Conservation (phyloP, 2,329 filamentous ascomycete genomes). For the Fusarium metavorans region DNA sequence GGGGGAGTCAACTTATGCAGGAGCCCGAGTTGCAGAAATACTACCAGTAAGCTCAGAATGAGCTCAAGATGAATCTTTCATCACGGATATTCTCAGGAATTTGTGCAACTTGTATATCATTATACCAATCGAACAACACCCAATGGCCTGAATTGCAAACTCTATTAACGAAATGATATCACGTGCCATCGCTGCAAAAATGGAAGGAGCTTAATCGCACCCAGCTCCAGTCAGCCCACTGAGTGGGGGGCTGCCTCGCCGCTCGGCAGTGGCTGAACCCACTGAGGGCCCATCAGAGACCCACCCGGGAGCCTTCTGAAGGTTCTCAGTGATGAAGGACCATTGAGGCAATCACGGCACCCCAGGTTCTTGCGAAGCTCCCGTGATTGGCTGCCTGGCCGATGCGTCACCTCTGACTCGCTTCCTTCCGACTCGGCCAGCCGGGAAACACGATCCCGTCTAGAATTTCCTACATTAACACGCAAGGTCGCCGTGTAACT, state of each 20-base stretch:
- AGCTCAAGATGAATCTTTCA: background rate
- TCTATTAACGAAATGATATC: background rate
- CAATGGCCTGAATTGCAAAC: background rate
- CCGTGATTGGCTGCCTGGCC: conserved; percentile 41
- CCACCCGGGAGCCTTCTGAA: conserved; percentile 9
- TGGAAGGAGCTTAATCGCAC: conserved; percentile 1
- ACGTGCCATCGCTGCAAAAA: background rate
- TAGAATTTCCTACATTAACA: conserved; percentile 11
- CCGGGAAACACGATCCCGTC: conserved; percentile 2
- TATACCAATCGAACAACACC: background rate
- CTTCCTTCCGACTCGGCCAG: conserved; percentile 22
- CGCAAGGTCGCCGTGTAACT: background rate
- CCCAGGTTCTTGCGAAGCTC: conserved; percentile 27
- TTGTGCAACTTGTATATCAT: background rate
- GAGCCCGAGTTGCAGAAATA: background rate
- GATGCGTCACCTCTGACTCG: conserved; percentile 47
- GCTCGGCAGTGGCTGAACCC: conserved; percentile 3
- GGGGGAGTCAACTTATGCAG: background rate
- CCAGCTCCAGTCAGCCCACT: conserved; percentile 1
- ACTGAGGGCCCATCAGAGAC: conserved; percentile 7
- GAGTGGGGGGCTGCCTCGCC: background rate
- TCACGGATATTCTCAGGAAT: background rate
- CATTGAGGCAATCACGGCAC: conserved; percentile 37
- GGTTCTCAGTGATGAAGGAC: conserved; percentile 11
- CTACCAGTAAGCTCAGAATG: background rate